Base-by-base conservation (phyloP, 176 grass and related monocot genomes). In the Metroxylon sagu region DNA sequence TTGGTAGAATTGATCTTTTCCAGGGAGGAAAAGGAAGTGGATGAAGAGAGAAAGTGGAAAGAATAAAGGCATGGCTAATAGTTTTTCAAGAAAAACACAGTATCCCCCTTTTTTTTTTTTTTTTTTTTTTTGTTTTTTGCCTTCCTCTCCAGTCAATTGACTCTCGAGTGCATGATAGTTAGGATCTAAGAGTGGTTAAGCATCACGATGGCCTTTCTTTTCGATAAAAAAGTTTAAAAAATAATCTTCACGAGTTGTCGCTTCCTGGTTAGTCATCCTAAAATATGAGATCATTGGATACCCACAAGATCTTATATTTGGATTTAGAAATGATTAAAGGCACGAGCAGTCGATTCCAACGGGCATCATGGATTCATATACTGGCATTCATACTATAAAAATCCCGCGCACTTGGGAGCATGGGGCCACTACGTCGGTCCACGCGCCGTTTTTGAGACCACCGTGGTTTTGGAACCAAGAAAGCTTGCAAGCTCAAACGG, bases 301-400 rank as follows among this genome's bases (percentile, higher is more conserved):
- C 29, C 35, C 67, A 70, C 67, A 17, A 70, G 31, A 70, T 70
- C 54, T 49, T 48, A 15, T 48, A 54, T 54, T 16, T 23, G 19
- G 67, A 70, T 70, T 48, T 49, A 70, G 67, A 70, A 58, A 70
- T 59, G 67, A 70, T 70, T 49, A 50, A 21, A 21, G 49, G 53
- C 29, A 26, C 29, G 54, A 70, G 59, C 28, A 43, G 35, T 29
- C 48, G 67, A 25, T 21, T 18, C 4, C 7, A 30, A 54, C 50
- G 26, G 30, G 17, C 54, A 70, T 54, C 30, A 49, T 58, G 67
- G 67, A 70, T 70, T 50, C 67, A 54, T 58, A 51, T 26, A 48
- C 18, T 6, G 19, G 35, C 53, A 57, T 58, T 57, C 21, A 25
- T 27, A 67, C 52, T 67, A 67, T 54, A 53, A 67, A 67, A 64